Percentiles rank a stretch among this genome's conserved stretches.
These are phyloP conservation scores for Selaginella moellendorffii DNA, from an alignment of 75 land plant genomes.

Conservation along the genomic window DNA sequence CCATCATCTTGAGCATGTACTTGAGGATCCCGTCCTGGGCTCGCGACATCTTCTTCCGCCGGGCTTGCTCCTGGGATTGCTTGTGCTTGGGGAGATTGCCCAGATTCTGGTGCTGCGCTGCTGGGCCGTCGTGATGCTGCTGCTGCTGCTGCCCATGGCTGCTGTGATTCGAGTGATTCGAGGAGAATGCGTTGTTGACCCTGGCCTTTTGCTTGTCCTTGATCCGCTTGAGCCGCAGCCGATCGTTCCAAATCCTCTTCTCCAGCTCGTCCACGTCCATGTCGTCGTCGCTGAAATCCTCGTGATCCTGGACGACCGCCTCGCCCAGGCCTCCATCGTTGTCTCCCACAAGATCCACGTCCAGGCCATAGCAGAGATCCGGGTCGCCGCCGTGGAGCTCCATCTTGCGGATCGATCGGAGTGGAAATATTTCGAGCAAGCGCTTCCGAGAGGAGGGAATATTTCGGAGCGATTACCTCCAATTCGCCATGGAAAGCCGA, in stretches of 20 bases:
- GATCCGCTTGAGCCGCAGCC: slow-evolving; percentile 46
- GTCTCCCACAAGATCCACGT: neutral
- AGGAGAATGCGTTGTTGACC: slow-evolving; percentile 12
- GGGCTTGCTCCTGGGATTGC: slow-evolving; percentile 73
- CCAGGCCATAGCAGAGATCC: neutral
- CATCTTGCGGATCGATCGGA: too few species aligned
- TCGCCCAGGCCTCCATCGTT: too few species aligned
- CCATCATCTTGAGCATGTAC: slow-evolving; percentile 94
- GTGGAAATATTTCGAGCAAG: too few species aligned
- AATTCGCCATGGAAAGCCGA: too few species aligned
- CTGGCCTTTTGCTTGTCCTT: slow-evolving; percentile 65
- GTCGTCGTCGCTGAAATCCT: slow-evolving; percentile 56
- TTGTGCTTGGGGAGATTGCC: too few species aligned
- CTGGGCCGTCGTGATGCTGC: too few species aligned
- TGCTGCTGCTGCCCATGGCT: neutral
- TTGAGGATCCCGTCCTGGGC: slow-evolving; percentile 84
- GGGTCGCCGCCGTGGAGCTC: neutral
- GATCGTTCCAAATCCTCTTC: slow-evolving; percentile 72
- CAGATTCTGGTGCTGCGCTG: too few species aligned
- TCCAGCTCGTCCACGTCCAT: slow-evolving; percentile 72
- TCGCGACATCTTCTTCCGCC: slow-evolving; percentile 81
- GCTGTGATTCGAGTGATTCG: neutral
- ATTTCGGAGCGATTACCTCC: too few species aligned
- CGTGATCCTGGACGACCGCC: slow-evolving; percentile 26
- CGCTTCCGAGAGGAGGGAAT: too few species aligned